Evolutionary conservation across 202 grass and related monocot genomes (phyloP).

Genomic region (Elaeis oleifera): DNA sequence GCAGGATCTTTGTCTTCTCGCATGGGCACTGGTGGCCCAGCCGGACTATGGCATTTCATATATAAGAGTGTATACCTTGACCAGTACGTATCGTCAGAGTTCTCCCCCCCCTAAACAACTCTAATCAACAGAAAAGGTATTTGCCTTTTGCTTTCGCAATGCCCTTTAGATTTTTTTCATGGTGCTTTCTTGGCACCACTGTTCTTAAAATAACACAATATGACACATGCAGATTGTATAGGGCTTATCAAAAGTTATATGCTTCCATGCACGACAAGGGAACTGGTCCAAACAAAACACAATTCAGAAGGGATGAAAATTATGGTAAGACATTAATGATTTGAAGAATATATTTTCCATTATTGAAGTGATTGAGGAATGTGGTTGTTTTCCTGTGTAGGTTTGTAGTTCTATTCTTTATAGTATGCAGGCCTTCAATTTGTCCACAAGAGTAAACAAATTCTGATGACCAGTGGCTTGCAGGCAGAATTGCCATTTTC

Average conservation of each 20-base stretch:
- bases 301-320: constrained; percentile 80
- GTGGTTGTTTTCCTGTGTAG: neutral
- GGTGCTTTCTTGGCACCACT: constrained; percentile 8
- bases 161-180: neutral
- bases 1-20: constrained; percentile 38
- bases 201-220: constrained; percentile 21
- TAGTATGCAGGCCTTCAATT: neutral
- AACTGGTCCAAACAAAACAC: constrained; percentile 85
- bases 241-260: constrained; percentile 85
- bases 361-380: constrained; percentile 2
- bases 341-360: constrained; percentile 7
- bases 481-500: too few species aligned
- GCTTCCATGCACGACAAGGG: constrained; percentile 84
- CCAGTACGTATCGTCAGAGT: constrained; percentile 89
- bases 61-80: constrained; percentile 89
- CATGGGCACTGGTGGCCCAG: constrained; percentile 52
- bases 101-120: constrained; percentile 52
- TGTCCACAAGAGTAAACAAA: too few species aligned
- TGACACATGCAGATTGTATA: constrained; percentile 59
- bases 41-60: constrained; percentile 96
- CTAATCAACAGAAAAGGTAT: constrained; percentile 86
- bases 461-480: too few species aligned
- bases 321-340: constrained; percentile 51
- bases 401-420: neutral
- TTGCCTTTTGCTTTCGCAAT: neutral